Evolutionary conservation across 805 yeast species (phyloP).

Genomic region (Metschnikowia aberdeeniae): DNA sequence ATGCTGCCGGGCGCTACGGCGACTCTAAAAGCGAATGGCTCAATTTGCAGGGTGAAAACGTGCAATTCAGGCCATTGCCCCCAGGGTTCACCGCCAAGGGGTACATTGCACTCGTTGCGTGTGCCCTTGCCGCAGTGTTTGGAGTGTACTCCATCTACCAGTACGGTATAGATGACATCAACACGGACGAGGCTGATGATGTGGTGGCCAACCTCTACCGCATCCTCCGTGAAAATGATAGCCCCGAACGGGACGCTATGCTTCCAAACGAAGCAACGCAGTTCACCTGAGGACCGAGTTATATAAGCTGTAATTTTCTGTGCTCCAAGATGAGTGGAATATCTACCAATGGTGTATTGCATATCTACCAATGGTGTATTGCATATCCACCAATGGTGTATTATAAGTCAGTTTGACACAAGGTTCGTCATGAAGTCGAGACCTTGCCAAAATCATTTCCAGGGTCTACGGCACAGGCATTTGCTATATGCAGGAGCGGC

Average conservation of each 20-base stretch:
- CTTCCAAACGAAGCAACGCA: conserved; percentile 1
- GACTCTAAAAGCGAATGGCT: conserved; percentile 46
- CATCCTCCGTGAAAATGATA: conserved; percentile 27
- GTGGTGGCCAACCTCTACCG: conserved; percentile 32
- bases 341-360: no score
- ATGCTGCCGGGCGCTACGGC: conserved; percentile 63
- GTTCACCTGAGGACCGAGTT: neutral
- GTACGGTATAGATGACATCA: conserved; percentile 64
- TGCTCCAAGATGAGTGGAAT: no score
- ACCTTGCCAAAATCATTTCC: no score
- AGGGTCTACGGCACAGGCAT: no score
- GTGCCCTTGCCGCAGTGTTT: conserved; percentile 52
- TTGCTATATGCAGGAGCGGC: conserved; percentile 4
- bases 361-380: no score
- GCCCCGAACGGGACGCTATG: conserved; percentile 16
- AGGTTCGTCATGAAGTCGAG: no score
- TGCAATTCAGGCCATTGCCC: conserved; percentile 62
- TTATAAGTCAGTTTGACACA: no score
- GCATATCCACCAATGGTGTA: no score
- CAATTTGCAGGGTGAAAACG: conserved; percentile 54
- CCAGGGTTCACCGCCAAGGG: conserved; percentile 69
- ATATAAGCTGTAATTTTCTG: neutral
- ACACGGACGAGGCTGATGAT: conserved; percentile 45
- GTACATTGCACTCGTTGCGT: conserved; percentile 55
- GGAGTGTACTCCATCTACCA: conserved; percentile 58